These are phyloP conservation scores for Mycena amicta DNA, from an alignment of 768 basidiomycete genomes.

Conservation along the genomic window DNA sequence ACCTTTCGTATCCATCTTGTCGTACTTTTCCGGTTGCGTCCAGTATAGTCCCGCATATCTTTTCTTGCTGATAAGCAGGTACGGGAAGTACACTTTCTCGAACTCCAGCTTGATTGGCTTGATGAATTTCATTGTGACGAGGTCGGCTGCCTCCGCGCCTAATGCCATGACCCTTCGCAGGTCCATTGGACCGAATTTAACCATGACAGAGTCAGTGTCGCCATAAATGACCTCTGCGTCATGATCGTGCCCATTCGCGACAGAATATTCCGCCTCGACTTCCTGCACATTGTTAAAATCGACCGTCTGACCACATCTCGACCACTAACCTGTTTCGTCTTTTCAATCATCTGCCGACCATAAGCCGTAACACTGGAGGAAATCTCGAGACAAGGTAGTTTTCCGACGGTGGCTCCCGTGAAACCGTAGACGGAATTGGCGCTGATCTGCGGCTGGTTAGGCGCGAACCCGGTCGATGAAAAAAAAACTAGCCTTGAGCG, in stretches of 20 bases:
- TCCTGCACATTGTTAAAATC: no score
- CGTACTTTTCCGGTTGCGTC: constrained; percentile 93
- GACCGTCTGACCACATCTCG: not conserved
- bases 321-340: constrained; percentile 83
- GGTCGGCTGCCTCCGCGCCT: constrained; percentile 88
- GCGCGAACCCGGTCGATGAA: not conserved
- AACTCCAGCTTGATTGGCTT: constrained; percentile 99
- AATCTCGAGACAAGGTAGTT: constrained; percentile 92
- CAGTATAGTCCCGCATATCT: constrained; percentile 98
- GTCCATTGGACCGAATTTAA: constrained; percentile 91
- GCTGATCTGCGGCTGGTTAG: constrained; percentile 66
- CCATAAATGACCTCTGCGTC: constrained; percentile 97
- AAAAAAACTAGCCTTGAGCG: constrained; percentile 71
- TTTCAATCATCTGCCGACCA: constrained; percentile 98
- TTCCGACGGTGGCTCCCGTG: constrained; percentile 96
- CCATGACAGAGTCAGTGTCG: constrained; percentile 99
- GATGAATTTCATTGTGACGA: constrained; percentile 89
- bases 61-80: constrained; percentile 97
- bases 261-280: constrained; percentile 86
- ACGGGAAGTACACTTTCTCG: constrained; percentile 99
- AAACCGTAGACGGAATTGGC: constrained; percentile 99
- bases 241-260: constrained; percentile 81
- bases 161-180: constrained; percentile 86
- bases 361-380: constrained; percentile 96
- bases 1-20: constrained; percentile 99